Percentiles rank a stretch among this genome's conserved stretches.
Conservation (phyloP, 2,329 filamentous ascomycete genomes). For the Didymella pomorum region DNA sequence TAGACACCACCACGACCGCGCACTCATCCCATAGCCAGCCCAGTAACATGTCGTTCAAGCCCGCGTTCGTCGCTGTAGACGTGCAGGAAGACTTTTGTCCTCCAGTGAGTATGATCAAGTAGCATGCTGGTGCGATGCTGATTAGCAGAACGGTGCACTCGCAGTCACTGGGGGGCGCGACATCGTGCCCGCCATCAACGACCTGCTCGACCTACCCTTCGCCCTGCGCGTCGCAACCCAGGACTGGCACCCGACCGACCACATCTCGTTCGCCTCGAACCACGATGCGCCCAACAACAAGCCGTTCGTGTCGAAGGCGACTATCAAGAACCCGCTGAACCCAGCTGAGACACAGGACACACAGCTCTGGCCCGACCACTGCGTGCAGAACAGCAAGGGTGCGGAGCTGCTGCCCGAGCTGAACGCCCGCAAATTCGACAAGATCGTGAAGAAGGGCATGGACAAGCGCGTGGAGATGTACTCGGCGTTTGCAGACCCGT, state of each 20-base stretch:
- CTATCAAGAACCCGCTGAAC: slow-evolving; percentile 72
- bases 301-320: slow-evolving; percentile 72
- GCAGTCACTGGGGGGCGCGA: slow-evolving; percentile 77
- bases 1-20: slow-evolving; percentile 3
- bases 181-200: slow-evolving; percentile 76
- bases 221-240: slow-evolving; percentile 81
- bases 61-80: slow-evolving; percentile 80
- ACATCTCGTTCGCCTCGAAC: slow-evolving; percentile 89
- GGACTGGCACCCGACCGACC: slow-evolving; percentile 84
- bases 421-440: slow-evolving; percentile 65
- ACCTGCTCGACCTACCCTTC: slow-evolving; percentile 76
- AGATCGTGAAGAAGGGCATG: slow-evolving; percentile 79
- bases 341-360: slow-evolving; percentile 69
- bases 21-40: not conserved
- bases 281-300: slow-evolving; percentile 69
- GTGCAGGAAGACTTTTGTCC: slow-evolving; percentile 96
- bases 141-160: slow-evolving; percentile 77
- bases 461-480: slow-evolving; percentile 87
- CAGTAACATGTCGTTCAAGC: slow-evolving; percentile 40
- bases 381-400: slow-evolving; percentile 77
- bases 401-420: slow-evolving; percentile 78
- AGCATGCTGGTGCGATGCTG: slow-evolving; percentile 16
- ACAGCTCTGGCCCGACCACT: slow-evolving; percentile 89
- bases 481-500: slow-evolving; percentile 86
- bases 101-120: slow-evolving; percentile 66